Evolutionary conservation across 768 basidiomycete species (phyloP), one percentile per base, ranked within the genome.

Genomic region (Mycena crocata): DNA sequence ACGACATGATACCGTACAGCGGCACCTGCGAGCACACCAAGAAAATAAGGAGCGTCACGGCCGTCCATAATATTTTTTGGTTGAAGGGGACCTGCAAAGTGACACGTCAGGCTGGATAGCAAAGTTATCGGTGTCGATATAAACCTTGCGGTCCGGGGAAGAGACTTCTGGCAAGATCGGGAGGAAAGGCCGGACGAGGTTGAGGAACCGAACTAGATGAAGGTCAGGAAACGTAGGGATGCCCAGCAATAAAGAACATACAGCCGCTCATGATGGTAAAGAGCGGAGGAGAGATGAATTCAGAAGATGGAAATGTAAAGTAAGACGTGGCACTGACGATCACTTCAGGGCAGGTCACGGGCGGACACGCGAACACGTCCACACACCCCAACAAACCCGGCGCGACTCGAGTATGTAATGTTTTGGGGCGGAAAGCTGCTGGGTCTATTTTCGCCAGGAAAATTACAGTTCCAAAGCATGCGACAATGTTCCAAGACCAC

Each of bases 21-120:
- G 98, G 98, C 34, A 99, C 97, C 83, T 99, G 98, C 30, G 96
- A 98, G 87, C 97, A 99, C 69, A 99, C 97, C 76, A 99, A 83
- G 93, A 98, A 99, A 80, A 99, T 98, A 81, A 98, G 92, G 75
- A 99, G 95, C 3, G 97, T 99, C 32, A 99, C 95, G 62, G 97
- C 95, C 10, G 97, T 99, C 97, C 96, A 98, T 91, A 96, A 83
- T 69, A 97, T 88, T 82, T 98, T 98, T 89, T 96, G 95, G 84
- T 97, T 96, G 88, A 99, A 98, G 31, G 95, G 94, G 60, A 98
- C 94, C 95, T 98, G 63, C 58, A 26, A 49, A 57, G 23, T 26
- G 56, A 39, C 64, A 59, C 57, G 68, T 63, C 57, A 65, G 39
- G 55, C 54, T 6, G 17, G 55, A 46, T 51, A 52, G 12, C 37